Base-by-base conservation (phyloP, 495 filamentous ascomycete genomes). In the Xylaria flabelliformis region DNA sequence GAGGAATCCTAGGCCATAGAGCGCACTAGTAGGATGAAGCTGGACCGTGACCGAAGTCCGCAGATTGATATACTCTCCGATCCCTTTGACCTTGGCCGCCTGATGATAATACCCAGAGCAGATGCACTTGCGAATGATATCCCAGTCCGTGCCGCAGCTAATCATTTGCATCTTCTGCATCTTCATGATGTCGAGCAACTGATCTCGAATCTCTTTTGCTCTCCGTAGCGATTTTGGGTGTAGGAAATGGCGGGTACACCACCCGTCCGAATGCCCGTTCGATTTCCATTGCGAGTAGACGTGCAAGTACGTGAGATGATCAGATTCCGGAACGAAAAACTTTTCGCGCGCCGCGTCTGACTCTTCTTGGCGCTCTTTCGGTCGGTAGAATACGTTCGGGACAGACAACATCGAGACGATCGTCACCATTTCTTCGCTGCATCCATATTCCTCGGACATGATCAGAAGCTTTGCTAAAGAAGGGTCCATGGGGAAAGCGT, bases 381-480 rank as follows among this genome's bases (percentile, higher is more conserved):
- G 97, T 21, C 97, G 93, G 81, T 97, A 98, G 85, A 98, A 99
- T 51, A 98, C 96, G 74, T 89, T 94, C 15, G 97, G 96, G 0
- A 98, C 97, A 4, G 94, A 97, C 19, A 99, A 88, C 97, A 99
- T 98, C 34, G 94, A 95, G 24, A 98, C 97, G 72, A 99, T 98
- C 1, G 94, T 98, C 32, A 98, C 85, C 92, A 99, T 97, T 80
- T 99, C 97, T 79, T 98, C 96, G 79, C 92, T 95, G 82, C 97
- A 99, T 24, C 86, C 91, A 77, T 97, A 98, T 69, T 92, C 91
- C 21, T 91, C 88, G 5, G 91, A 90, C 53, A 91, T 97, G 76
- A 99, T 97, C 55, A 98, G 86, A 17, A 99, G 90, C 79, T 99
- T 99, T 42, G 94, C 94, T 0, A 99, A 87, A 17, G 94, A 92